Evolutionary conservation across 1,139 yeast species (phyloP).

Genomic region (Hansenula lynferdii): DNA sequence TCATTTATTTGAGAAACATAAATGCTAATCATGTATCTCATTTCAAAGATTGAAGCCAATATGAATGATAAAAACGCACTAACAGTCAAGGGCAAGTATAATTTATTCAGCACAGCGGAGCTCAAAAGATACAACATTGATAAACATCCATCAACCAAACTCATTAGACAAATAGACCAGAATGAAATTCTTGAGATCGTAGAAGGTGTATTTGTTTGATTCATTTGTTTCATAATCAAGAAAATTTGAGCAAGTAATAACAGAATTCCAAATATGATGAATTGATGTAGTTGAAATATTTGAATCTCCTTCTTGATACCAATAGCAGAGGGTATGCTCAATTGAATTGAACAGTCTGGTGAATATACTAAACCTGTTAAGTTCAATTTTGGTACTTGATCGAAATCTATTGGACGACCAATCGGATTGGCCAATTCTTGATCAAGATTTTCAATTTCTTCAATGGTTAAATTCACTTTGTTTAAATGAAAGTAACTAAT

Average conservation of each 20-base stretch:
- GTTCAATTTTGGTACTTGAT: constrained; percentile 49
- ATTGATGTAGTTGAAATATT: constrained; percentile 36
- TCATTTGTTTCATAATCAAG: constrained; percentile 60
- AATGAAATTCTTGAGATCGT: constrained; percentile 66
- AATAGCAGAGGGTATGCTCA: constrained; percentile 37
- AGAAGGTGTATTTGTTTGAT: constrained; percentile 71
- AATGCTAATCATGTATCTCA: constrained; percentile 68
- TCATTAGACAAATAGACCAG: constrained; percentile 51
- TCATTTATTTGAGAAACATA: constrained; percentile 74
- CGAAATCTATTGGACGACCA: constrained; percentile 63
- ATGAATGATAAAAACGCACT: constrained; percentile 68
- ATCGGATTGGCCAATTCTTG: constrained; percentile 64
- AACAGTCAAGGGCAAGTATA: constrained; percentile 64
- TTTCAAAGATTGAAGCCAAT: constrained; percentile 70
- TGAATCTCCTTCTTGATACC: constrained; percentile 58
- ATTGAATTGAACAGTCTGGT: constrained; percentile 77
- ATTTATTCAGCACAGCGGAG: constrained; percentile 48
- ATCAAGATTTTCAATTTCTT: constrained; percentile 59
- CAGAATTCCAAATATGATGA: constrained; percentile 42
- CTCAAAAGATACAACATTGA: constrained; percentile 58
- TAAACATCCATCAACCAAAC: constrained; percentile 62
- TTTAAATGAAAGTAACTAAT: constrained; percentile 64
- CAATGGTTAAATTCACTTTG: constrained; percentile 47
- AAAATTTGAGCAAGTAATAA: constrained; percentile 45
- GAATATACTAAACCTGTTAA: constrained; percentile 66